Percentiles rank a stretch among this genome's conserved stretches.
Evolutionary conservation across 192 early-diverging fungal genomes (phyloP).

Genomic region (Umbelopsis sp.): DNA sequence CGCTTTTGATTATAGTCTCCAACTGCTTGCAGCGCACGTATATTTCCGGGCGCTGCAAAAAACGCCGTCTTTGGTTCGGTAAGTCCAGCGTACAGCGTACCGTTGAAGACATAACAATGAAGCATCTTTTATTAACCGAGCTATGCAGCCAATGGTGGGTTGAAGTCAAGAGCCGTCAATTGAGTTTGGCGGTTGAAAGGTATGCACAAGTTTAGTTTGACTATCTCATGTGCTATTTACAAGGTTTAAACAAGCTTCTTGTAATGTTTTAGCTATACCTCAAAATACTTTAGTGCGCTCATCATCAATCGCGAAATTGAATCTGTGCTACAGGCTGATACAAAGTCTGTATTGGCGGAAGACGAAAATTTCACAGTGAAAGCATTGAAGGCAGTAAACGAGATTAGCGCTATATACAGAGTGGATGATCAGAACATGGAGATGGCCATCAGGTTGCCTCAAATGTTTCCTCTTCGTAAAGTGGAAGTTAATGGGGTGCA

Average conservation of each 20-base stretch:
- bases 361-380: slow-evolving; percentile 68
- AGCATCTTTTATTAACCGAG: not conserved
- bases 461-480: slow-evolving; percentile 70
- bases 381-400: slow-evolving; percentile 60
- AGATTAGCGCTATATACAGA: slow-evolving; percentile 71
- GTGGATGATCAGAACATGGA: slow-evolving; percentile 82
- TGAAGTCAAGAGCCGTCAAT: slow-evolving; percentile 77
- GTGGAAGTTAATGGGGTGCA: slow-evolving; percentile 69
- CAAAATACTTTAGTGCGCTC: slow-evolving; percentile 67
- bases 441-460: slow-evolving; percentile 70
- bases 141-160: slow-evolving; percentile 69
- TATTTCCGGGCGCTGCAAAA: slow-evolving; percentile 65
- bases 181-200: slow-evolving; percentile 72
- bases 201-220: slow-evolving; percentile 24
- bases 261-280: slow-evolving; percentile 60
- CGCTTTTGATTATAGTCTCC: slow-evolving; percentile 56
- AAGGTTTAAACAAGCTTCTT: not conserved
- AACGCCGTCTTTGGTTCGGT: slow-evolving; percentile 71
- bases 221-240: not conserved
- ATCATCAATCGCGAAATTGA: slow-evolving; percentile 67
- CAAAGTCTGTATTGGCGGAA: slow-evolving; percentile 38
- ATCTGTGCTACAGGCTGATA: slow-evolving; percentile 51
- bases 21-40: slow-evolving; percentile 72
- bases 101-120: not conserved
- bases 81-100: not conserved